phyloP scores from a whole-genome alignment of 176 grass and related monocot species.

The Melocanna baccifera region DNA sequence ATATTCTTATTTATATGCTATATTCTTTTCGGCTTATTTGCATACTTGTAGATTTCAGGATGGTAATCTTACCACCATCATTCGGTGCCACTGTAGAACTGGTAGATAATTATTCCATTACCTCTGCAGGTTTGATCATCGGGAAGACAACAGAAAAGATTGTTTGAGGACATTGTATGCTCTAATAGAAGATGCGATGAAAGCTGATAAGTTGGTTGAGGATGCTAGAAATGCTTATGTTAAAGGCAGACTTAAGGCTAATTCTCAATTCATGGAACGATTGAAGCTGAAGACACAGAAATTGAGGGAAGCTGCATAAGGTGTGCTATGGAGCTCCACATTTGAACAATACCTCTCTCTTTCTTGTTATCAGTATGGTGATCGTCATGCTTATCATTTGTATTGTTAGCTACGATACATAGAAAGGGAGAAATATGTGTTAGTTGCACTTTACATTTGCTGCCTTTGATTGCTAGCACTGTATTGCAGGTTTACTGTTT shows the following conservation, averaged over 20 bases:
- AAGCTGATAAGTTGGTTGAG: constrained; percentile 69
- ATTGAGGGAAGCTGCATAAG: constrained; percentile 49
- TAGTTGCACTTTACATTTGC: constrained; percentile 5
- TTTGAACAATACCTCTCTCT: not conserved
- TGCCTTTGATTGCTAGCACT: not conserved
- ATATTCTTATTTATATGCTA: not conserved
- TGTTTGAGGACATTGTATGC: constrained; percentile 80
- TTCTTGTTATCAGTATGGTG: not conserved
- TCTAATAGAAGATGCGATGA: constrained; percentile 67
- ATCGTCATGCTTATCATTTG: not conserved
- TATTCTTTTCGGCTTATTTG: not conserved
- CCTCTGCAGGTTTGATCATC: constrained; percentile 63
- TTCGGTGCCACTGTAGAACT: not conserved
- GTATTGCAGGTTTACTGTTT: constrained; percentile 1
- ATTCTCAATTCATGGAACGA: constrained; percentile 78
- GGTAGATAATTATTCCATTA: constrained; percentile 25
- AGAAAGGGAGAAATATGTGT: not conserved
- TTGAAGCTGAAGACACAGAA: constrained; percentile 58
- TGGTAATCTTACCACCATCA: constrained; percentile 5
- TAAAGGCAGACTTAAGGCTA: constrained; percentile 67
- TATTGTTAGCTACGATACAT: not conserved
- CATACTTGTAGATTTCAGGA: not conserved
- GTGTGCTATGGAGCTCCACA: not conserved
- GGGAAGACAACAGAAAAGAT: constrained; percentile 97
- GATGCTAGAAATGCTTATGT: constrained; percentile 62